phyloP scores from a whole-genome alignment of 306 rosid genomes.

The Myrica gale region DNA sequence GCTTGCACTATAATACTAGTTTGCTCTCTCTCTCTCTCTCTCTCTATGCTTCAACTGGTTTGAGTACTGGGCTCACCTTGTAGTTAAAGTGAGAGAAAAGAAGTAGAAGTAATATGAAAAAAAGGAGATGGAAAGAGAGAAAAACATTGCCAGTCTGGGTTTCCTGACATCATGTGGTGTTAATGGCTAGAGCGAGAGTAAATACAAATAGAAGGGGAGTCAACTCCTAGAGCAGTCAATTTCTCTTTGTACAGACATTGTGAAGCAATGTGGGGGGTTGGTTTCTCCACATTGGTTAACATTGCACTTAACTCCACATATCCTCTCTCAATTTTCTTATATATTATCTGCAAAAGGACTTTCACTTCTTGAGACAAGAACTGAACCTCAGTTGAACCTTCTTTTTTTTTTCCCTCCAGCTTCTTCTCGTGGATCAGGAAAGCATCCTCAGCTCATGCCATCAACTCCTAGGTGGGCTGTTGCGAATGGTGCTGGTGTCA shows the following conservation, averaged over 20 bases:
- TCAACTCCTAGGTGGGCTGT: constrained; percentile 99
- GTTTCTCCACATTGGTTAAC: not conserved
- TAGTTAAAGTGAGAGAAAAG: not conserved
- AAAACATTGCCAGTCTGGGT: not conserved
- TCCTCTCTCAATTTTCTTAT: not conserved
- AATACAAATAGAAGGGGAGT: not conserved
- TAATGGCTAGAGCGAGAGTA: not conserved
- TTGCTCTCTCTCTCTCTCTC: too few relatives aligned
- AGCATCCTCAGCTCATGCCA: constrained; percentile 94
- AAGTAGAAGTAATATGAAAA: not conserved
- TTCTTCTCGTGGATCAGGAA: constrained; percentile 93
- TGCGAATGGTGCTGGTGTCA: constrained; percentile 98
- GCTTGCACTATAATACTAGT: not conserved
- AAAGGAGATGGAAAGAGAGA: not conserved
- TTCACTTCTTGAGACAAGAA: not conserved
- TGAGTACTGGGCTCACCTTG: not conserved
- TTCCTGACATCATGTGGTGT: not conserved
- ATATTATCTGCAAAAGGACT: not conserved
- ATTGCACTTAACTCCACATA: not conserved
- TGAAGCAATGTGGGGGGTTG: not conserved
- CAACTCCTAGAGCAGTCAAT: not conserved
- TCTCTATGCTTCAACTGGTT: not conserved
- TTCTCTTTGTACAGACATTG: not conserved
- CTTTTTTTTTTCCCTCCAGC: constrained; percentile 41
- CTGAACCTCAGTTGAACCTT: constrained; percentile 1